phyloP scores from a whole-genome alignment of 176 grass and related monocot genomes.

The Aegilops tauschii region DNA sequence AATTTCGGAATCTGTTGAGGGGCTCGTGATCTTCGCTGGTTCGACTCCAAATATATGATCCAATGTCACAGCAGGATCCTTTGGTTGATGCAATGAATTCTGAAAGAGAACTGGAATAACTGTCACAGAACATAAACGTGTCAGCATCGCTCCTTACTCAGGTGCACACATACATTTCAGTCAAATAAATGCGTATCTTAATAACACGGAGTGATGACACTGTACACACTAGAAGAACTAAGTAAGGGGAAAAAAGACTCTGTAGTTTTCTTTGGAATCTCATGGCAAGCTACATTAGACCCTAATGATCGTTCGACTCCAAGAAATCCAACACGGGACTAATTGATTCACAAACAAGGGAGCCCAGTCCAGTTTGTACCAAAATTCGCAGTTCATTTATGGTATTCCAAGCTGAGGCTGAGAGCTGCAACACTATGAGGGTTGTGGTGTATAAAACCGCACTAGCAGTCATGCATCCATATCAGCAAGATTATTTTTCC shows the following conservation, averaged over 20 bases:
- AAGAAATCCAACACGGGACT: not conserved
- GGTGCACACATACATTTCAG: slow-evolving; percentile 1
- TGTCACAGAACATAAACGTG: slow-evolving; percentile 67
- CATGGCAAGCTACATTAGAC: not conserved
- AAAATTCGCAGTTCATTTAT: not conserved
- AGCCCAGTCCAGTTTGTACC: not conserved
- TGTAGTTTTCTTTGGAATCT: not conserved
- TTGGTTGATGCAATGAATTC: slow-evolving; percentile 74
- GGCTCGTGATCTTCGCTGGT: slow-evolving; percentile 79
- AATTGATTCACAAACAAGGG: not conserved
- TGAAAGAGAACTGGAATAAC: slow-evolving; percentile 98
- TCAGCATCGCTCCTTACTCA: slow-evolving; percentile 38
- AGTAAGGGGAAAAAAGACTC: not conserved
- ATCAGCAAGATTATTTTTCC: not conserved
- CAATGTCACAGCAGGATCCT: slow-evolving; percentile 63
- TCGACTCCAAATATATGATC: slow-evolving; percentile 77
- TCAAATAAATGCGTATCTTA: not conserved
- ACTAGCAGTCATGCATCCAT: not conserved
- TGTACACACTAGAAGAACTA: not conserved
- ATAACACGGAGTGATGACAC: not conserved
- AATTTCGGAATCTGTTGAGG: slow-evolving; percentile 85
- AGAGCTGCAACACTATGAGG: not conserved
- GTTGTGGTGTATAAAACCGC: no score
- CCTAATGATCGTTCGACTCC: not conserved
- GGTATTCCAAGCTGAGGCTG: not conserved